Percentiles rank a stretch among this genome's conserved stretches.
phyloP scores from a whole-genome alignment of 345 rosid genomes.

The Salix koriyanagi region DNA sequence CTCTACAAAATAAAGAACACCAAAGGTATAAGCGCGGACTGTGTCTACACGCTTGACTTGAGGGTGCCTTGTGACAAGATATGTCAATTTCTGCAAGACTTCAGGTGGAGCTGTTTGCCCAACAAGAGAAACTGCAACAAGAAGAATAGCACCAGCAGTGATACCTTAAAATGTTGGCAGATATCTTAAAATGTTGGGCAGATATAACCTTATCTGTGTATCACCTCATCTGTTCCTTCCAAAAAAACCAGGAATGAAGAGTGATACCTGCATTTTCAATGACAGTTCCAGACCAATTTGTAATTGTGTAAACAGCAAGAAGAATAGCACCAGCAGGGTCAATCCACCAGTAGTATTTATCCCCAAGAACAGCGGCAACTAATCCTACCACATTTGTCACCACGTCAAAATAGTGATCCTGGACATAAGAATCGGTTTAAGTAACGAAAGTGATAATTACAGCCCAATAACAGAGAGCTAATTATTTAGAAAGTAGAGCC shows the following conservation, averaged over 20 bases:
- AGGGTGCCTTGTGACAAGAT: constrained; percentile 67
- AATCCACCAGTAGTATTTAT: constrained; percentile 78
- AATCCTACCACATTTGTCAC: constrained; percentile 81
- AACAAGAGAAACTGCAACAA: constrained; percentile 63
- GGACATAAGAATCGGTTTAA: not conserved
- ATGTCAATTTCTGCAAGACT: constrained; percentile 71
- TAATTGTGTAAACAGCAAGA: constrained; percentile 81
- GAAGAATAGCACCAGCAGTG: no score
- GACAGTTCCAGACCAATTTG: constrained; percentile 85
- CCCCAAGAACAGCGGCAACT: constrained; percentile 76
- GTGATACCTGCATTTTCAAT: constrained; percentile 76
- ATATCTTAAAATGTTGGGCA: not conserved
- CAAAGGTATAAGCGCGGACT: constrained; percentile 88
- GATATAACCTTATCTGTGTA: not conserved
- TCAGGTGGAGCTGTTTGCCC: constrained; percentile 93
- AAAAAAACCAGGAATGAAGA: not conserved
- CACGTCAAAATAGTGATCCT: constrained; percentile 95
- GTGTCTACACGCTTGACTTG: constrained; percentile 76
- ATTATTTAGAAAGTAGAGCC: not conserved
- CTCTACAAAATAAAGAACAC: constrained; percentile 94
- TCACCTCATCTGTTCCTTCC: not conserved
- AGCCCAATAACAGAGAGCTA: not conserved
- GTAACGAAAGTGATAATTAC: not conserved
- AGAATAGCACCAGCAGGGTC: constrained; percentile 82
- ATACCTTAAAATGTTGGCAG: not conserved